A percentile compares a stretch with the other conserved stretches of the same genome.
Evolutionary conservation across 768 basidiomycete genomes (phyloP).

Genomic region (Boletus barrowsii): DNA sequence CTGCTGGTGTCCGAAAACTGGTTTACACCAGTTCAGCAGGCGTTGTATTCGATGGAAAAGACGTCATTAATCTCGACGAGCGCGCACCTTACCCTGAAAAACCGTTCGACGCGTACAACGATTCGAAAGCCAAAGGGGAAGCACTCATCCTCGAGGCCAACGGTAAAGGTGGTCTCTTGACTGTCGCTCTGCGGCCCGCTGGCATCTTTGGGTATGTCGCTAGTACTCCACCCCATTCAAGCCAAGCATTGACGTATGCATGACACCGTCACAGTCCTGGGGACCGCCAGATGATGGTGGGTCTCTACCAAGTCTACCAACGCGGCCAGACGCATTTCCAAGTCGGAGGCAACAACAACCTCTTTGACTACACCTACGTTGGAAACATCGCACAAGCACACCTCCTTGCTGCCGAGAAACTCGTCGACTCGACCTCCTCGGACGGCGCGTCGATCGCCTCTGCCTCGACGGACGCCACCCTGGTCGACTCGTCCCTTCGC

Average conservation of each 20-base stretch:
- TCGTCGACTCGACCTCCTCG: constrained; percentile 48
- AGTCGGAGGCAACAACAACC: constrained; percentile 88
- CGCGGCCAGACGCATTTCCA: constrained; percentile 87
- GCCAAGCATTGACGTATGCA: no score
- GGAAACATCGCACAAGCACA: constrained; percentile 79
- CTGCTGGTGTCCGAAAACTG: constrained; percentile 73
- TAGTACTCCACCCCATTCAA: no score
- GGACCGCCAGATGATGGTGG: constrained; percentile 81
- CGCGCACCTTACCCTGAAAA: constrained; percentile 69
- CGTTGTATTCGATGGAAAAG: constrained; percentile 79
- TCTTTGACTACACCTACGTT: constrained; percentile 97
- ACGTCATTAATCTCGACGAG: constrained; percentile 87
- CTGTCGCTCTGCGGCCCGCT: constrained; percentile 87
- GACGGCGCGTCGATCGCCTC: constrained; percentile 17
- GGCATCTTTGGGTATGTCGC: constrained; percentile 92
- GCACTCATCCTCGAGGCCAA: constrained; percentile 81
- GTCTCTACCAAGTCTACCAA: constrained; percentile 76
- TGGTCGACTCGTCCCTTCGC: constrained; percentile 41
- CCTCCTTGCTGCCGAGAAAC: constrained; percentile 87
- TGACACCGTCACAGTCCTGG: constrained; percentile 59
- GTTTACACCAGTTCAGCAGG: constrained; percentile 95
- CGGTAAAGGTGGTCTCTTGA: constrained; percentile 76
- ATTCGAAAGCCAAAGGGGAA: constrained; percentile 90
- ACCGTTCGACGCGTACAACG: constrained; percentile 88
- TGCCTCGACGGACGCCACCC: constrained; percentile 30